Conservation (phyloP, 2,329 filamentous ascomycete species). For the Ceratocystiopsis sp. region DNA sequence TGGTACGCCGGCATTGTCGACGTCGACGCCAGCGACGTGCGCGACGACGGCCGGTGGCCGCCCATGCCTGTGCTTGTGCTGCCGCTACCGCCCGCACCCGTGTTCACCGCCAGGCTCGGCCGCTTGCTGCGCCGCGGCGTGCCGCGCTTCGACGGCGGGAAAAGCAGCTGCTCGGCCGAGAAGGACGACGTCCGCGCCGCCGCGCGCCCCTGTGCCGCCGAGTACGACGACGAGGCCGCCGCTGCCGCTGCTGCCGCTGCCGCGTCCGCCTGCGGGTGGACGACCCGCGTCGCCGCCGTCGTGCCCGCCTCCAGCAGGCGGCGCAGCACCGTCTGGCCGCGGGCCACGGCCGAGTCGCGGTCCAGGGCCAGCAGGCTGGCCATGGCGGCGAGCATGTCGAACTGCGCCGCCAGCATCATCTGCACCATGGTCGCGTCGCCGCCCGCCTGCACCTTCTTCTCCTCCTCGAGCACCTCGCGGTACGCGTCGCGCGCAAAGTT, state of each 20-base stretch:
- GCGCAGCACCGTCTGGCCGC: conserved; percentile 60
- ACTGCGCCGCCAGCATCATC: conserved; percentile 72
- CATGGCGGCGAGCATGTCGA: conserved; percentile 75
- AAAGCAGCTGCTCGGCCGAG: conserved; percentile 18
- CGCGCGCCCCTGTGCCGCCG: neutral
- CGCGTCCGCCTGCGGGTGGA: conserved; percentile 42
- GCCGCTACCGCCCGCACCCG: neutral
- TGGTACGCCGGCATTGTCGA: neutral
- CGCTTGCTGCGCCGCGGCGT: conserved; percentile 66
- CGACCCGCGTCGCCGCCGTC: conserved; percentile 59
- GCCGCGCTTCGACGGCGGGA: conserved; percentile 52
- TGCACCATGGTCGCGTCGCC: conserved; percentile 67
- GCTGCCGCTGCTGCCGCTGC: neutral
- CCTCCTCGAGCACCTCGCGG: conserved; percentile 62
- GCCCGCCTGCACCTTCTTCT: conserved; percentile 30
- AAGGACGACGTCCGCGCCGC: conserved; percentile 29
- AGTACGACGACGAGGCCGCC: neutral
- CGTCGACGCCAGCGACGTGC: neutral
- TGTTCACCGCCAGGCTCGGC: conserved; percentile 19
- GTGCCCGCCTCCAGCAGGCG: conserved; percentile 64
- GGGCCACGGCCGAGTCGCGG: conserved; percentile 65
- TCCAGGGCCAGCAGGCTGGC: conserved; percentile 67
- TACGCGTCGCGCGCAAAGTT: conserved; percentile 70
- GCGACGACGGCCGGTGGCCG: neutral
- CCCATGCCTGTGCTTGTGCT: neutral